phyloP scores from a whole-genome alignment of 1,284 basidiomycete species.

The Xerocomus amazonicus region DNA sequence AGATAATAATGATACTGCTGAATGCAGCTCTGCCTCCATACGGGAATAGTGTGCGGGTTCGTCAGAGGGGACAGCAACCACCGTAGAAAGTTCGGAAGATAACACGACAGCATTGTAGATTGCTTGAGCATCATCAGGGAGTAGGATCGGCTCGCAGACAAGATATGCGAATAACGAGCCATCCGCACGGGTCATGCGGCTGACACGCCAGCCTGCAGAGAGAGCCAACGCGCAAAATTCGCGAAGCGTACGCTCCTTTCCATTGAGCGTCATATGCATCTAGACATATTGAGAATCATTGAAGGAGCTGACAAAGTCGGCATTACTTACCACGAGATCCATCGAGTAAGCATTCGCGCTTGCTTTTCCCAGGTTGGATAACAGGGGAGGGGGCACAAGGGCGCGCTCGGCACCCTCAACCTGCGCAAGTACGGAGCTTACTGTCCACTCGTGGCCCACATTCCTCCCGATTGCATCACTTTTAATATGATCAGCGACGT shows the following conservation, averaged over 20 bases:
- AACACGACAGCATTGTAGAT: conserved; percentile 23
- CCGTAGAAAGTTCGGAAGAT: conserved; percentile 18
- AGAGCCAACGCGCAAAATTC: conserved; percentile 55
- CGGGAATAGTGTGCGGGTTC: conserved; percentile 18
- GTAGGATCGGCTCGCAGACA: conserved; percentile 54
- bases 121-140: conserved; percentile 37
- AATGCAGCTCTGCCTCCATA: conserved; percentile 19
- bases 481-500: conserved; percentile 21
- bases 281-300: conserved; percentile 25
- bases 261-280: conserved; percentile 72
- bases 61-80: conserved; percentile 19
- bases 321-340: conserved; percentile 59
- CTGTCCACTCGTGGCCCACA: conserved; percentile 23
- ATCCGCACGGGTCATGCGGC: conserved; percentile 52
- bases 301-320: not conserved
- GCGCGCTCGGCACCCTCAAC: conserved; percentile 45
- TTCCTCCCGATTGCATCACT: conserved; percentile 1
- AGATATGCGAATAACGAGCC: conserved; percentile 67
- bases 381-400: conserved; percentile 51
- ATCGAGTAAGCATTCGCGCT: conserved; percentile 70
- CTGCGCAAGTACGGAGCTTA: conserved; percentile 25
- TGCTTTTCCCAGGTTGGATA: conserved; percentile 68
- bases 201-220: conserved; percentile 66
- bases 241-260: conserved; percentile 66
- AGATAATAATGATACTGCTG: conserved; percentile 7